Evolutionary conservation across 352 stramenopile species (phyloP).

Genomic region (Globisporangium camurandrum): DNA sequence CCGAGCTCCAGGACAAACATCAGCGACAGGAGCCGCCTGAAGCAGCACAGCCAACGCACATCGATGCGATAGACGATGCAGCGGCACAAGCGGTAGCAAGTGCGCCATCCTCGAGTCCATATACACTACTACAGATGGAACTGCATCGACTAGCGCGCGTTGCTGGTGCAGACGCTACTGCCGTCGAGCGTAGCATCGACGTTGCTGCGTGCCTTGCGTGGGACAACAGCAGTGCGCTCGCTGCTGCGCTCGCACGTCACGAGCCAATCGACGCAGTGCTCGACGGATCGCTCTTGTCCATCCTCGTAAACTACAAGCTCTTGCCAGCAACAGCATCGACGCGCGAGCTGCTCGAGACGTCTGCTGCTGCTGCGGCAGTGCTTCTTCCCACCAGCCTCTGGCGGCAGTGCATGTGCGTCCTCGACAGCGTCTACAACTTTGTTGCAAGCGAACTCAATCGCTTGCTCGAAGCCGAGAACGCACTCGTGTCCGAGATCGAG

Average conservation of each 20-base stretch:
- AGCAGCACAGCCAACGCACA: not conserved
- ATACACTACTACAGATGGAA: conserved; percentile 9
- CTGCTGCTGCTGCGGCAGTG: conserved; percentile 16
- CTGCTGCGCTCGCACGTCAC: conserved; percentile 8
- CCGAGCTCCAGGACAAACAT: too few relatives aligned
- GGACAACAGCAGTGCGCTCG: conserved; percentile 11
- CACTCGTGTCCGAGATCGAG: conserved; percentile 38
- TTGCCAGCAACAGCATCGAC: conserved; percentile 2
- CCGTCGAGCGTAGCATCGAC: conserved; percentile 11
- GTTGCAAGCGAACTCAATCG: conserved; percentile 9
- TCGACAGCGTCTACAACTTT: conserved; percentile 8
- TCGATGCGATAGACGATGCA: not conserved
- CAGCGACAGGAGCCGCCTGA: not conserved
- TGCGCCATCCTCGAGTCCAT: not conserved
- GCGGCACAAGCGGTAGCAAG: not conserved
- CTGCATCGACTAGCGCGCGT: conserved; percentile 16
- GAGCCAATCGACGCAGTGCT: conserved; percentile 16
- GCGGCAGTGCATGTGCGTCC: conserved; percentile 7
- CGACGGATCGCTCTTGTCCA: conserved; percentile 19
- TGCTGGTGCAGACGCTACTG: conserved; percentile 19
- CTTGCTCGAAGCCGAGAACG: conserved; percentile 18
- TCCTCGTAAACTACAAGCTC: conserved; percentile 25
- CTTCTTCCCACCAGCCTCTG: conserved; percentile 11
- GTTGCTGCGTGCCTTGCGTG: conserved; percentile 15
- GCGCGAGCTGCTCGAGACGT: conserved; percentile 14